Percentiles rank a stretch among this genome's conserved stretches.
Conservation (phyloP, 164 flowering plant genomes). For the Piper longum region DNA sequence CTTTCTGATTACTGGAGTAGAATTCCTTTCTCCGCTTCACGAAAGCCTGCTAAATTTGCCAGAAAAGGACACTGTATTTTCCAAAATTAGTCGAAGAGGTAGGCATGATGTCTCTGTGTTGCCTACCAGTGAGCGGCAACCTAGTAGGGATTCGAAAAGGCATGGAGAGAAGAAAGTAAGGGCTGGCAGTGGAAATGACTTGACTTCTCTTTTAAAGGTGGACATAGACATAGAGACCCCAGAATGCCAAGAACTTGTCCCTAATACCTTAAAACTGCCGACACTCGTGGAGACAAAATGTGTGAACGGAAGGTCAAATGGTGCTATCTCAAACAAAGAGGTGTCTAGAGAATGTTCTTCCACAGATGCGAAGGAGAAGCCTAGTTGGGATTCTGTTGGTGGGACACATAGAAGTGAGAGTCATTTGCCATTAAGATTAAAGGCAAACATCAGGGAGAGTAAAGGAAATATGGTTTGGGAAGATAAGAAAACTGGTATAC, state of each 20-base stretch:
- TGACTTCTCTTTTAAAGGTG: conserved; percentile 11
- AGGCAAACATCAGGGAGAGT: conserved; percentile 12
- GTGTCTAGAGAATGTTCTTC: conserved; percentile 8
- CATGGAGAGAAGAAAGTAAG: conserved; percentile 22
- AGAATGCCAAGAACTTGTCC: conserved; percentile 14
- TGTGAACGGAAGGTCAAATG: conserved; percentile 2
- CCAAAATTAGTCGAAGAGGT: conserved; percentile 6
- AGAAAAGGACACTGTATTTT: conserved; percentile 14
- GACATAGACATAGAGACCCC: conserved; percentile 20
- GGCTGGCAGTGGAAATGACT: conserved; percentile 10
- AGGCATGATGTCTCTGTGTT: conserved; percentile 4
- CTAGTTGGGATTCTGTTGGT: conserved; percentile 9
- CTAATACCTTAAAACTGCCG: conserved; percentile 11
- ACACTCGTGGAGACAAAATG: conserved; percentile 4
- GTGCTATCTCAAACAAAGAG: conserved; percentile 12
- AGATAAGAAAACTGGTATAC: conserved; percentile 5
- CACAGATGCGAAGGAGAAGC: conserved; percentile 13
- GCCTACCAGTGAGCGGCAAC: conserved; percentile 10
- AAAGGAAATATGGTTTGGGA: conserved; percentile 12
- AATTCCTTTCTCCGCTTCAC: conserved; percentile 56
- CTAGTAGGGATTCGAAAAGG: conserved; percentile 9
- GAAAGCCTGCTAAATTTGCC: conserved; percentile 30
- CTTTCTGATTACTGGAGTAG: conserved; percentile 23
- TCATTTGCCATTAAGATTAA: conserved; percentile 9
- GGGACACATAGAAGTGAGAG: neutral